These are phyloP conservation scores for Protomyces arabidopsidicola DNA, from an alignment of 1,139 yeast genomes.

Conservation along the genomic window DNA sequence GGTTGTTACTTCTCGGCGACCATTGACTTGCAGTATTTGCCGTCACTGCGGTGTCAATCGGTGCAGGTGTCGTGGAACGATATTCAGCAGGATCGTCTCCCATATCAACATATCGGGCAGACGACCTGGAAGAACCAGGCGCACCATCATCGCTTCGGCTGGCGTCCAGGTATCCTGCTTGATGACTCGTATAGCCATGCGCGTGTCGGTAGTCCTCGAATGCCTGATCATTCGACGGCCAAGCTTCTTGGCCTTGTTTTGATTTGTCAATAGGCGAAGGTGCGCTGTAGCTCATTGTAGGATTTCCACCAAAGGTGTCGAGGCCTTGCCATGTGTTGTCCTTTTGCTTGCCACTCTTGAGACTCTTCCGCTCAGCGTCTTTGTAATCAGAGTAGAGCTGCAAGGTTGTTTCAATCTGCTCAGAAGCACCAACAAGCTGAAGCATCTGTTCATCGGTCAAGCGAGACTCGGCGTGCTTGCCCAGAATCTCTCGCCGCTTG, in stretches of 20 bases:
- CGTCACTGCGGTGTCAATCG: neutral
- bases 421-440: conserved; percentile 6
- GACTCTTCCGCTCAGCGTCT: neutral
- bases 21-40: neutral
- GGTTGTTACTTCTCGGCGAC: neutral
- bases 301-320: neutral
- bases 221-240: neutral
- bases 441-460: conserved; percentile 9
- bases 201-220: neutral
- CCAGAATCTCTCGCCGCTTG: conserved; percentile 9
- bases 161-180: neutral
- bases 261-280: neutral
- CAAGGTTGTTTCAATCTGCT: conserved; percentile 7
- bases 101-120: neutral
- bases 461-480: conserved; percentile 2
- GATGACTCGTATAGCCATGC: neutral
- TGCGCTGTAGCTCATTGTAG: neutral
- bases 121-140: neutral
- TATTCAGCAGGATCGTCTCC: neutral
- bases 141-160: neutral
- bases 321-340: neutral
- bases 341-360: neutral
- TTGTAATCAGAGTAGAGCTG: neutral
- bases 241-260: neutral
- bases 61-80: neutral